Evolutionary conservation across 257 asterid genomes (phyloP), one percentile per base, ranked within the genome.

Genomic region (Fraxinus pennsylvanica): DNA sequence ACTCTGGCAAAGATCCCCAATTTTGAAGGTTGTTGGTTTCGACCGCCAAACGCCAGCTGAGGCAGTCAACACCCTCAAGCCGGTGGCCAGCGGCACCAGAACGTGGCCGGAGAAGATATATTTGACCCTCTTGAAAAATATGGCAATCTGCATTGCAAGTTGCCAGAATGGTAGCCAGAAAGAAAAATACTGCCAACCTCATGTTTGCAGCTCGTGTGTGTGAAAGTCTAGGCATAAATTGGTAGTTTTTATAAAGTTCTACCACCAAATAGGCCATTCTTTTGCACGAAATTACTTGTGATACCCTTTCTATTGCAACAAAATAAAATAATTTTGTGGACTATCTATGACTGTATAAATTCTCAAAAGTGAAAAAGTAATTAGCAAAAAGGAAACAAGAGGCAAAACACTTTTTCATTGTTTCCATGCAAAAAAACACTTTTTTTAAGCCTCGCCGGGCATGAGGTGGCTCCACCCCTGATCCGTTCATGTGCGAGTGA

Each of bases 11-110:
- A 59, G 68, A 2, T 10, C 8, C 39, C 94, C 93, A 91, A 71
- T 77, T 69, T 0, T 71, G 83, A 45, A 86, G 30, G 86, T 89
- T 91, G 83, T 87, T 67, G 9, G 96, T 84, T 82, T 92, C 96
- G 50, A 89, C 96, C 1, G 89, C 93, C 12, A 92, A 77, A 66
- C 96, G 92, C 97, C 97, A 92, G 82, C 93, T 89, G 14, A 81
- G 86, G 88, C 97, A 91, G 90, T 92, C 71, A 39, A 86, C 14
- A 1, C 83, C 89, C 19, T 78, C 74, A 9, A 81, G 25, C 1
- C 10, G 83, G 54, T 36, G 67, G 77, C 92, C 87, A 9, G 80
- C 82, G 33, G 75, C 29, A 38, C 86, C 87, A 1, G 83, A 52
- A 15, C 69, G 79, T 50, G 87, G 93, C 72, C 88, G 76, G 83